phyloP scores from a whole-genome alignment of 2,329 filamentous ascomycete species.

The Botrytis paeoniae region DNA sequence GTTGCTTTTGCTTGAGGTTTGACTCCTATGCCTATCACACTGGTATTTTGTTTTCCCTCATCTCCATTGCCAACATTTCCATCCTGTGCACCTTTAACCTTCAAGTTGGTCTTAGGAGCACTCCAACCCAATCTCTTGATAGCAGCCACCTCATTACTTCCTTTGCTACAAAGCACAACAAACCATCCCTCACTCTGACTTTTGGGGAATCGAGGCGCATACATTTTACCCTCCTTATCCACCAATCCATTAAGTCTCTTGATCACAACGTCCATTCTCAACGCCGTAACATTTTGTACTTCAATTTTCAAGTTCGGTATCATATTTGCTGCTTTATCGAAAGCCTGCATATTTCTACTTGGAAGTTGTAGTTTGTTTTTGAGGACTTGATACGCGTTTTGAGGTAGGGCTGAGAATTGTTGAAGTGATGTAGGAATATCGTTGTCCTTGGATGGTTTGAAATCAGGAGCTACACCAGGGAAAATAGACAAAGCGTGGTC shows the following conservation, averaged over 20 bases:
- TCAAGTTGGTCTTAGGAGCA: slow-evolving; percentile 35
- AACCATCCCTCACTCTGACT: slow-evolving; percentile 94
- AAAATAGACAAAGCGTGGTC: slow-evolving; percentile 78
- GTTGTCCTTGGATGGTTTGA: slow-evolving; percentile 8
- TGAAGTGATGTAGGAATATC: slow-evolving; percentile 37
- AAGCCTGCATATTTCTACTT: slow-evolving; percentile 45
- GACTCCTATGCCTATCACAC: slow-evolving; percentile 38
- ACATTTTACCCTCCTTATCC: slow-evolving; percentile 70
- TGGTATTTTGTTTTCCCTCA: slow-evolving; percentile 57
- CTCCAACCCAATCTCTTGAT: slow-evolving; percentile 83
- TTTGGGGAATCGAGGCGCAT: slow-evolving; percentile 87
- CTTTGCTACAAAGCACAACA: slow-evolving; percentile 67
- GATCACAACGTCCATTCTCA: slow-evolving; percentile 61
- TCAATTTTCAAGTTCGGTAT: slow-evolving; percentile 69
- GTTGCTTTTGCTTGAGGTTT: slow-evolving; percentile 53
- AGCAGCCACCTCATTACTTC: slow-evolving; percentile 73
- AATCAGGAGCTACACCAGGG: slow-evolving; percentile 59
- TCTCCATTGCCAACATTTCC: slow-evolving; percentile 72
- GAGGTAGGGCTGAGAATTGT: slow-evolving; percentile 33
- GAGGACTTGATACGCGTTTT: slow-evolving; percentile 42
- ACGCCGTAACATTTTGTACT: slow-evolving; percentile 58
- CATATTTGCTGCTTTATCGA: slow-evolving; percentile 57
- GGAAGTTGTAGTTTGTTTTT: slow-evolving; percentile 52
- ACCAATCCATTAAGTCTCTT: slow-evolving; percentile 63
- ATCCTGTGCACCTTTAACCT: slow-evolving; percentile 21